Conservation (phyloP, 768 basidiomycete species). For the Collybia sp. region DNA sequence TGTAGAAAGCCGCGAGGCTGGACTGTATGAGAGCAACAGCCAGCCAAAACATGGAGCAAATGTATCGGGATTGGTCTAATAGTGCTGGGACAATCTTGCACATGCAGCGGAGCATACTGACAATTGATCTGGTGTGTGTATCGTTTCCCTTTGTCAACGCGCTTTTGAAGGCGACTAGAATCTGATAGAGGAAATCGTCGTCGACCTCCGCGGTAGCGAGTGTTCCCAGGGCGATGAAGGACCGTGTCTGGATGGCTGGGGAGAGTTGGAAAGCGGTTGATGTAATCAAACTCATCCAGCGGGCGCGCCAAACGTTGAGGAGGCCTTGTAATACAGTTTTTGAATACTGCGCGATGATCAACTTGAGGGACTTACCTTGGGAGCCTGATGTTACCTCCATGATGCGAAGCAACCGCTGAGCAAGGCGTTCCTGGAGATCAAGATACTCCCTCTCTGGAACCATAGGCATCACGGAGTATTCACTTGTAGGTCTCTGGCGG, state of each 20-base stretch:
- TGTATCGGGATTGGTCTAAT: constrained; percentile 63
- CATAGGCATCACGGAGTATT: constrained; percentile 58
- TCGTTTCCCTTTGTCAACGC: constrained; percentile 67
- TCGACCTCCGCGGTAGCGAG: constrained; percentile 84
- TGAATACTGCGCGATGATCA: neutral
- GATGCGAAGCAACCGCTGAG: constrained; percentile 56
- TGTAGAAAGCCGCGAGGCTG: constrained; percentile 64
- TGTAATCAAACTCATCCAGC: constrained; percentile 90
- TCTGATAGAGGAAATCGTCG: constrained; percentile 91
- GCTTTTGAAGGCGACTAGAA: constrained; percentile 80
- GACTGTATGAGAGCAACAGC: constrained; percentile 81
- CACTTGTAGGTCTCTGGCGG: constrained; percentile 60
- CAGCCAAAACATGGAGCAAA: constrained; percentile 80
- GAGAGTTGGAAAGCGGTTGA: constrained; percentile 89
- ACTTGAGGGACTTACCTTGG: constrained; percentile 44
- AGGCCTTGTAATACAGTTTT: constrained; percentile 41
- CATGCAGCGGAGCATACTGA: constrained; percentile 88
- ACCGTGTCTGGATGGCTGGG: constrained; percentile 82
- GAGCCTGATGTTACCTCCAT: constrained; percentile 64
- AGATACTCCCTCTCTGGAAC: constrained; percentile 51
- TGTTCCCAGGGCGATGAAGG: constrained; percentile 79
- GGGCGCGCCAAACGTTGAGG: constrained; percentile 85
- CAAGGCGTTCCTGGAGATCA: constrained; percentile 63
- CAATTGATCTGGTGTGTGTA: constrained; percentile 64
- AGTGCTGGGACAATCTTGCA: constrained; percentile 73